Conservation (phyloP, 139 green algal genomes). For the Coelastrella sp. region DNA sequence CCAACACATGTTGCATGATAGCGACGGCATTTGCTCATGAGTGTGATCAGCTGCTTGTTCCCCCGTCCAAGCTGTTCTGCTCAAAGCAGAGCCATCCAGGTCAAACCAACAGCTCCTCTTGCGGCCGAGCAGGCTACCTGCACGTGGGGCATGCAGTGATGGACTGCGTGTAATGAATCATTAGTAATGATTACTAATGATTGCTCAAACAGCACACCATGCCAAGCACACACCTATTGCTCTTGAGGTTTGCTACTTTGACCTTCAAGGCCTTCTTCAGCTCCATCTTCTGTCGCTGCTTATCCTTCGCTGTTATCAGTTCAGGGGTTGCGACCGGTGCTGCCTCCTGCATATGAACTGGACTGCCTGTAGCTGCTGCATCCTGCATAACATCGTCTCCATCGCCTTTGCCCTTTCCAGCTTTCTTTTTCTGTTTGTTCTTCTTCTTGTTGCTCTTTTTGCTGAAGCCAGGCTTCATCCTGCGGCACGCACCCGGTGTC, state of each 20-base stretch:
- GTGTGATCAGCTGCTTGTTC: background rate
- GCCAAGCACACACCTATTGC: background rate
- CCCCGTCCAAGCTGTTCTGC: no score
- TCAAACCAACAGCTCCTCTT: no score
- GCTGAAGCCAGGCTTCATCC: conserved; percentile 32
- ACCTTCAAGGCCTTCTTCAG: conserved; percentile 37
- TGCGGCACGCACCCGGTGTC: background rate
- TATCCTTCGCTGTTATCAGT: conserved; percentile 5
- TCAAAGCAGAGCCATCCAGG: no score
- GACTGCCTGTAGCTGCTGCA: background rate
- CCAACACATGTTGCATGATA: no score
- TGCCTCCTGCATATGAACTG: background rate
- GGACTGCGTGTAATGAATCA: background rate
- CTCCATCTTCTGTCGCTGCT: conserved; percentile 35
- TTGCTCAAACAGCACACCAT: no score
- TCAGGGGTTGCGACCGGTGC: background rate
- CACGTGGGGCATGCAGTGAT: background rate
- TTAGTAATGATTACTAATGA: no score
- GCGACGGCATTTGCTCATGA: no score
- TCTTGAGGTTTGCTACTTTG: conserved; percentile 15
- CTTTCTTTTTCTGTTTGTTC: conserved; percentile 27
- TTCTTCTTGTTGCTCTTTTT: conserved; percentile 37
- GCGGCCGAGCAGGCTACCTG: background rate
- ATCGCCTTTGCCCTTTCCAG: background rate
- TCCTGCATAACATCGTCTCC: conserved; percentile 33